Percentiles rank a stretch among this genome's conserved stretches.
phyloP scores from a whole-genome alignment of 148 eudicot species.

The Chenopodium formosanum region DNA sequence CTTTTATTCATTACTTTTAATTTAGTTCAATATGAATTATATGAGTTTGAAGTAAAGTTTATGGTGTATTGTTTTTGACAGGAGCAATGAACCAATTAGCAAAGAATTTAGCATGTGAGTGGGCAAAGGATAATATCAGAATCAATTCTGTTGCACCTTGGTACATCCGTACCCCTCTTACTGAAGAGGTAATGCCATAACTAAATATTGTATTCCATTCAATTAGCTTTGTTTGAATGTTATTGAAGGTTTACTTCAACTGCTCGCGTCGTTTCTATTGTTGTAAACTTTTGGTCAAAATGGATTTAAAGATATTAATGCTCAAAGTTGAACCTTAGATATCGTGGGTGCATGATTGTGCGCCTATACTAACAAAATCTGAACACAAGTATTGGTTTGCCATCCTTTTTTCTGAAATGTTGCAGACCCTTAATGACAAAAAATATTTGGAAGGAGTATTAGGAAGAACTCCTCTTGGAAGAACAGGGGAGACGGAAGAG shows the following conservation, averaged over 20 bases:
- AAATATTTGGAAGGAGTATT: constrained; percentile 35
- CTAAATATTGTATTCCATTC: not conserved
- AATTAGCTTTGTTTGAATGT: too few relatives aligned
- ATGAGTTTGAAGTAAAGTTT: not conserved
- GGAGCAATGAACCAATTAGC: constrained; percentile 37
- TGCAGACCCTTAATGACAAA: constrained; percentile 36
- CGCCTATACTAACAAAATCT: too few relatives aligned
- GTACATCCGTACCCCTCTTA: constrained; percentile 51
- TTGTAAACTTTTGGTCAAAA: too few relatives aligned
- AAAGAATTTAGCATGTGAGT: constrained; percentile 56
- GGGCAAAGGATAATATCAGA: constrained; percentile 78
- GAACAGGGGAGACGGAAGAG: constrained; percentile 46
- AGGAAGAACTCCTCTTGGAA: constrained; percentile 45
- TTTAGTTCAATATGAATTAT: not conserved
- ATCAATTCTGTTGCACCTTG: constrained; percentile 60
- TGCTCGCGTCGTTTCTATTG: too few relatives aligned
- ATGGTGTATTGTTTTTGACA: constrained; percentile 8
- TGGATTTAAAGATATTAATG: too few relatives aligned
- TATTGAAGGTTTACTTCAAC: too few relatives aligned
- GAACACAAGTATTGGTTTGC: not conserved
- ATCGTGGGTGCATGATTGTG: too few relatives aligned
- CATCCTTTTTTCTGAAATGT: not conserved
- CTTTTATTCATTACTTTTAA: not conserved
- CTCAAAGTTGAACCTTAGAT: too few relatives aligned
- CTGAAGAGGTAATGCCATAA: constrained; percentile 34